Conservation (phyloP, 176 grass and related monocot genomes). For the Lolium multiflorum region DNA sequence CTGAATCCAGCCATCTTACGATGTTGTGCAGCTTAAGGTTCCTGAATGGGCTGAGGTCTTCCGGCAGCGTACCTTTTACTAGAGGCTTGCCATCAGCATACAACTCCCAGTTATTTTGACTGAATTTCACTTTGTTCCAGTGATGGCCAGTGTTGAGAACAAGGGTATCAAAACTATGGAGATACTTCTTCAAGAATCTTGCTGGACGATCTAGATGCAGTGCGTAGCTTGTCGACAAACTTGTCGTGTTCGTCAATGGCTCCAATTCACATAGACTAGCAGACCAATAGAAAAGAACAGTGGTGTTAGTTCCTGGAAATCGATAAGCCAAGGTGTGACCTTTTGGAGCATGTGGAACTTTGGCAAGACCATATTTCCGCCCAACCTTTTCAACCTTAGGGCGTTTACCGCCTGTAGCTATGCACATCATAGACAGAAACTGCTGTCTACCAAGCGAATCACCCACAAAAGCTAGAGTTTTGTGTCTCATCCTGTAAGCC, state of each 20-base stretch:
- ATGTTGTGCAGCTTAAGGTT: slow-evolving; percentile 68
- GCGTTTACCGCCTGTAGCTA: slow-evolving; percentile 72
- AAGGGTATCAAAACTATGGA: slow-evolving; percentile 69
- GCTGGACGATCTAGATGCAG: slow-evolving; percentile 86
- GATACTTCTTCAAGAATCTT: slow-evolving; percentile 71
- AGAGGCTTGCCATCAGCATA: slow-evolving; percentile 62
- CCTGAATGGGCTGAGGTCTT: slow-evolving; percentile 59
- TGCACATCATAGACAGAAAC: slow-evolving; percentile 92
- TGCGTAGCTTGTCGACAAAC: slow-evolving; percentile 47
- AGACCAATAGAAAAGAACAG: slow-evolving; percentile 93
- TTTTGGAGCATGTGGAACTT: slow-evolving; percentile 38
- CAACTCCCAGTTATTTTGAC: slow-evolving; percentile 68
- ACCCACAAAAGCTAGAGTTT: slow-evolving; percentile 82
- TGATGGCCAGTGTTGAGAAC: slow-evolving; percentile 92
- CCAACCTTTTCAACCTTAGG: slow-evolving; percentile 72
- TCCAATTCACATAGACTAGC: slow-evolving; percentile 81
- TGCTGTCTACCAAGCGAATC: slow-evolving; percentile 92
- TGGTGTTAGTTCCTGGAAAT: slow-evolving; percentile 74
- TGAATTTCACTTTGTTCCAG: slow-evolving; percentile 84
- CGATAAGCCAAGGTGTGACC: slow-evolving; percentile 60
- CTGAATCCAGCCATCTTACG: slow-evolving; percentile 65
- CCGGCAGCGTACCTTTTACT: slow-evolving; percentile 36
- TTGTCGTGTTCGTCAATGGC: slow-evolving; percentile 51
- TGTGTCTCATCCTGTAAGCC: slow-evolving; percentile 69
- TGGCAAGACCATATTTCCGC: slow-evolving; percentile 67